These are phyloP conservation scores for Mucor indicus DNA, from an alignment of 371 early-diverging fungal species.

Conservation along the genomic window DNA sequence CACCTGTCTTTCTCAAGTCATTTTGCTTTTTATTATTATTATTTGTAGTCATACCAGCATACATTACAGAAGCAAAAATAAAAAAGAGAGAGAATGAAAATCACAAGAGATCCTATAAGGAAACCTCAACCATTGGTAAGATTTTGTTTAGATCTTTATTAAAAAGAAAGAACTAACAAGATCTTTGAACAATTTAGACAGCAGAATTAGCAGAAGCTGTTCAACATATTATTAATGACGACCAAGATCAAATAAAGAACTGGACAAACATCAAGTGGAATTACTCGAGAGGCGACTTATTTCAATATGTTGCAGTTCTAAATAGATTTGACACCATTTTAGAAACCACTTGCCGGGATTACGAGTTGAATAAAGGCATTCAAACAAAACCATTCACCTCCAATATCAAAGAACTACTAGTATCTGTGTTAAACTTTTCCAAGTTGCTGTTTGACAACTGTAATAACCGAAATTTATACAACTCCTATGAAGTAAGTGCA, in stretches of 20 bases:
- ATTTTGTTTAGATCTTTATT: background rate
- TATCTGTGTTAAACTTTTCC: conserved; percentile 74
- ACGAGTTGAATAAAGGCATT: conserved; percentile 51
- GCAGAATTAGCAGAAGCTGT: conserved; percentile 44
- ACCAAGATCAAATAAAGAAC: conserved; percentile 52
- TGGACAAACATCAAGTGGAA: conserved; percentile 60
- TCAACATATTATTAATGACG: conserved; percentile 49
- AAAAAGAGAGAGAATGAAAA: conserved; percentile 2
- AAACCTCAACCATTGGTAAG: conserved; percentile 4
- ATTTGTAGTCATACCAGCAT: too few species aligned
- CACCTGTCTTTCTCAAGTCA: too few species aligned
- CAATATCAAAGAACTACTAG: conserved; percentile 51
- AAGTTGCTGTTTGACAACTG: conserved; percentile 86
- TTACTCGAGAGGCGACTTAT: conserved; percentile 86
- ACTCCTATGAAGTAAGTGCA: conserved; percentile 80
- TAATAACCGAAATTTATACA: conserved; percentile 90
- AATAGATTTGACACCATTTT: conserved; percentile 91
- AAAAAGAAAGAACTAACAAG: too few species aligned
- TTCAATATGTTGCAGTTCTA: conserved; percentile 91
- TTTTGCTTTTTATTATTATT: too few species aligned
- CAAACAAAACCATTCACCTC: conserved; percentile 57
- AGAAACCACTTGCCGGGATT: conserved; percentile 57
- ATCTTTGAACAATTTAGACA: conserved; percentile 40
- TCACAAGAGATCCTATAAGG: conserved; percentile 1
- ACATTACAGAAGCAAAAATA: too few species aligned